Evolutionary conservation across 495 filamentous ascomycete species (phyloP), one percentile per base, ranked within the genome.

Genomic region (Penicillium alfredii): DNA sequence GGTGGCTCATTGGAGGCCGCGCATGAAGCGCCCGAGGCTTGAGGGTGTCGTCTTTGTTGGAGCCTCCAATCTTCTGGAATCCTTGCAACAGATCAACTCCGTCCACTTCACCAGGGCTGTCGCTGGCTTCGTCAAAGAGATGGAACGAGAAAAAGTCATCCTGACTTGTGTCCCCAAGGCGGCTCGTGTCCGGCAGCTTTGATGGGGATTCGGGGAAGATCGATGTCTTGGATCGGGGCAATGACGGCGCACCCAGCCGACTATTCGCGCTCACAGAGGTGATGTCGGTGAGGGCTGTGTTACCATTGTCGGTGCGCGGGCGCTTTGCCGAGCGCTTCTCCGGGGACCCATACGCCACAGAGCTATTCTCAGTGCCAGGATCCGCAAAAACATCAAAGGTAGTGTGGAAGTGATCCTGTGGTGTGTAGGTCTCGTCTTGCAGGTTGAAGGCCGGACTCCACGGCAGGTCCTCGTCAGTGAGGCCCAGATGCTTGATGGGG

Each of bases 51-150:
- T 68, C 56, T 33, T 63, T 65, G 29, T 40, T 56, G 29, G 57
- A 37, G 3, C 68, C 78, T 38, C 87, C 87, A 59, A 94, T 95
- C 60, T 86, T 88, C 57, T 87, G 81, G 50, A 95, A 94, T 5
- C 87, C 88, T 55, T 88, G 83, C 34, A 89, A 71, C 37, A 97
- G 80, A 60, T 95, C 88, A 29, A 93, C 71, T 1, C 81, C 84
- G 20, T 77, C 69, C 13, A 79, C 73, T 33, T 85, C 83, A 20
- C 66, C 67, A 3, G 69, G 53, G 32, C 78, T 51, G 12, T 55
- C 51, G 25, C 43, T 57, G 27, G 33, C 77, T 26, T 87, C 73
- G 29, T 81, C 72, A 31, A 72, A 64, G 23, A 71, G 60, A 17
- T 82, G 70, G 40, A 79, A 65, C 28, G 66, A 68, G 49, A 85